Percentiles rank a stretch among this genome's conserved stretches.
Conservation (phyloP, 2,329 filamentous ascomycete species). For the Knufia fluminis region DNA sequence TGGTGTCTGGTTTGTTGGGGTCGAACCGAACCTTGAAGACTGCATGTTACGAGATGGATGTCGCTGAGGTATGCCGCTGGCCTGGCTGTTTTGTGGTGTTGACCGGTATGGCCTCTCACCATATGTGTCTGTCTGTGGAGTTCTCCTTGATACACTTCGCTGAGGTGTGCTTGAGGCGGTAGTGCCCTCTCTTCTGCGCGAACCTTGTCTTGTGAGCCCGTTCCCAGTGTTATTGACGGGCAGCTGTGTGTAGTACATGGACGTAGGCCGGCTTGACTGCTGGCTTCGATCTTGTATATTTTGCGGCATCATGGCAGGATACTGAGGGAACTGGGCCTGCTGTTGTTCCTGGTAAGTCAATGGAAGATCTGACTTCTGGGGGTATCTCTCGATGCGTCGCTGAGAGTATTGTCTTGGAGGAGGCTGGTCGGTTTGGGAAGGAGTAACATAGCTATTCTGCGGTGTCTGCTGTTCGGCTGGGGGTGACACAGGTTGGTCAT, state of each 20-base stretch:
- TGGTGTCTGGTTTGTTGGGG: constrained; percentile 16
- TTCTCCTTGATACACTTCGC: constrained; percentile 56
- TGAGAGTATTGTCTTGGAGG: constrained; percentile 1
- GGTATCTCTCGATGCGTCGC: constrained; percentile 14
- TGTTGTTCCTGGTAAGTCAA: constrained; percentile 37
- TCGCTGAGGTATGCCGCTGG: constrained; percentile 61
- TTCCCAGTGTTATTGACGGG: constrained; percentile 31
- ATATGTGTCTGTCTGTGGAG: constrained; percentile 53
- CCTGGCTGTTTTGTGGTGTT: constrained; percentile 47
- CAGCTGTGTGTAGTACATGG: constrained; percentile 38
- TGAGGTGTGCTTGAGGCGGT: constrained; percentile 46
- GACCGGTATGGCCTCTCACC: constrained; percentile 60
- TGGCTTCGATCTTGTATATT: constrained; percentile 31
- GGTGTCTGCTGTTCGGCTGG: constrained; percentile 13
- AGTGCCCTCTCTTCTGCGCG: constrained; percentile 50
- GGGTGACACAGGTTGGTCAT: constrained; percentile 21
- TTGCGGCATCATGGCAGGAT: constrained; percentile 36
- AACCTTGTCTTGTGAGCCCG: constrained; percentile 30
- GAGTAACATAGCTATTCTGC: constrained; percentile 9
- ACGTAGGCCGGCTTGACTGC: constrained; percentile 36
- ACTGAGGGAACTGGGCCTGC: constrained; percentile 34
- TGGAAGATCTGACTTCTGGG: constrained; percentile 33
- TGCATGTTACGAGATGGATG: constrained; percentile 65
- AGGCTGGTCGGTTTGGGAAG: constrained; percentile 3
- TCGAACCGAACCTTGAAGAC: constrained; percentile 32